These are phyloP conservation scores for Escallonia rubra DNA, from an alignment of 129 eudicot species.

Conservation along the genomic window DNA sequence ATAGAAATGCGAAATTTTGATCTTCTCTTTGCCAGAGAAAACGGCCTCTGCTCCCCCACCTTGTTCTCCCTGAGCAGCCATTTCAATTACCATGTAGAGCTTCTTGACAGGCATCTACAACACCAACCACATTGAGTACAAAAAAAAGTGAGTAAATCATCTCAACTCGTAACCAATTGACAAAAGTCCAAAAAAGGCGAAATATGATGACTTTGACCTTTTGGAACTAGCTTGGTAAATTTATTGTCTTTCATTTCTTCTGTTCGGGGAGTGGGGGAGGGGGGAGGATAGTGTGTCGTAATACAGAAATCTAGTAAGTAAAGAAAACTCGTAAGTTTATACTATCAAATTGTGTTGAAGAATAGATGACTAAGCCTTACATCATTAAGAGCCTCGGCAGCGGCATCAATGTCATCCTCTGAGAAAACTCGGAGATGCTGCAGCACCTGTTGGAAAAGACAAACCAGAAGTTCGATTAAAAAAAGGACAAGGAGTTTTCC, in stretches of 20 bases:
- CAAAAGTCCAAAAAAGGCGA: background rate
- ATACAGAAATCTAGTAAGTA: background rate
- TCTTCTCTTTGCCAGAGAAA: conserved; percentile 70
- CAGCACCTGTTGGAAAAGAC: conserved; percentile 39
- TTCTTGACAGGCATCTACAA: conserved; percentile 89
- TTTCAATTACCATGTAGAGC: conserved; percentile 87
- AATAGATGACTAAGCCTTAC: conserved; percentile 39
- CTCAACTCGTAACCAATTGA: background rate
- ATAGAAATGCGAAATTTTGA: conserved; percentile 70
- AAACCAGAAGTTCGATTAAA: background rate
- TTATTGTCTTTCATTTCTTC: background rate
- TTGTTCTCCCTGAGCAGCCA: conserved; percentile 96
- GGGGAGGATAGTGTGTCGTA: background rate
- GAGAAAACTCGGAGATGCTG: conserved; percentile 85
- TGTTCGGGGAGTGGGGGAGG: background rate
- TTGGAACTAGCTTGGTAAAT: too few relatives aligned
- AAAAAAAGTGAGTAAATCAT: background rate
- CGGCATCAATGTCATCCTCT: conserved; percentile 71
- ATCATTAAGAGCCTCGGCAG: conserved; percentile 93
- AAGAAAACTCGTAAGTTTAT: background rate
- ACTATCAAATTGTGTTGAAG: background rate
- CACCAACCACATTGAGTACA: background rate
- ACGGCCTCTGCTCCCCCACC: conserved; percentile 93
- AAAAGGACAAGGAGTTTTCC: too few relatives aligned
- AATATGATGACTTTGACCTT: too few relatives aligned